Conservation (phyloP, 345 rosid genomes). For the Garcia nutans region DNA sequence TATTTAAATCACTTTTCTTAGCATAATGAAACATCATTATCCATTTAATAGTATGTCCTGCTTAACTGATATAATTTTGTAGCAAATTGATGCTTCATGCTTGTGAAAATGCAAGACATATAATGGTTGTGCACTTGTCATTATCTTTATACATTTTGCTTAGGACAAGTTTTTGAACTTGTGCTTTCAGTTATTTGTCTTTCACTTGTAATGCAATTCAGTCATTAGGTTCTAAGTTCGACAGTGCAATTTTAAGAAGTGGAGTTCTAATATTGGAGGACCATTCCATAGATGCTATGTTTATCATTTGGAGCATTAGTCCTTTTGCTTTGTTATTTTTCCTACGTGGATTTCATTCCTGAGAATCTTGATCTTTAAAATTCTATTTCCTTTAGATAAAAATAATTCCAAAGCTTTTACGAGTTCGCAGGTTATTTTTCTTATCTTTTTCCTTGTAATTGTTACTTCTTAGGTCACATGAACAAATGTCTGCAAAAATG, state of each 20-base stretch:
- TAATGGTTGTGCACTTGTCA: neutral
- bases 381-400: neutral
- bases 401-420: slow-evolving; percentile 5
- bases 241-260: neutral
- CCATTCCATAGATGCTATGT: too few relatives aligned
- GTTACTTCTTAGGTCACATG: slow-evolving; percentile 68
- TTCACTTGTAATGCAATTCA: neutral
- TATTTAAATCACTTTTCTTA: neutral
- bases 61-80: neutral
- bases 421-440: neutral
- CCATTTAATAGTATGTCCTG: neutral
- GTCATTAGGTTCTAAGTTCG: neutral
- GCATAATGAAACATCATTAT: neutral
- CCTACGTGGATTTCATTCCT: neutral
- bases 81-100: neutral
- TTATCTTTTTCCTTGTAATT: slow-evolving; percentile 7
- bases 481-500: slow-evolving; percentile 72
- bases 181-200: neutral
- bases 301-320: neutral
- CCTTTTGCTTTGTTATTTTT: neutral
- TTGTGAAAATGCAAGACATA: neutral
- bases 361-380: neutral
- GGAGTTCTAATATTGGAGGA: neutral
- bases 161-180: neutral
- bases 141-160: neutral